Evolutionary conservation across 805 yeast genomes (phyloP).

Genomic region (Zygotorulaspora sp.): DNA sequence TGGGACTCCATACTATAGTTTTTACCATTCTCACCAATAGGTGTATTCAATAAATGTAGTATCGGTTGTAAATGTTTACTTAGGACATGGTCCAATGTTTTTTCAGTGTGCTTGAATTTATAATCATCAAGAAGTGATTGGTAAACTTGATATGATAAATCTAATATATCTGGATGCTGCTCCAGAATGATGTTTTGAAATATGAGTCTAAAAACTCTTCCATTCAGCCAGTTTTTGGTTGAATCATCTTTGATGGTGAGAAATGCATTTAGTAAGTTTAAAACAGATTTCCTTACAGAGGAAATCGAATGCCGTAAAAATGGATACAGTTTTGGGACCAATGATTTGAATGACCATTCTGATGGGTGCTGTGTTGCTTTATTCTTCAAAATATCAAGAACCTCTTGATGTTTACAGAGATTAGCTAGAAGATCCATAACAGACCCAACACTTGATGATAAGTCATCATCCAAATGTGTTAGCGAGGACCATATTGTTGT

Average conservation of each 20-base stretch:
- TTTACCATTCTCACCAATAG: constrained; percentile 88
- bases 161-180: constrained; percentile 70
- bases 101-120: constrained; percentile 32
- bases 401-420: constrained; percentile 76
- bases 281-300: constrained; percentile 83
- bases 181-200: constrained; percentile 87
- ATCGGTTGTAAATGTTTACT: constrained; percentile 55
- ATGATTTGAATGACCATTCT: constrained; percentile 56
- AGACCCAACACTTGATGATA: constrained; percentile 91
- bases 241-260: constrained; percentile 50
- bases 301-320: constrained; percentile 90
- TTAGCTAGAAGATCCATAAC: constrained; percentile 92
- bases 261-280: constrained; percentile 76
- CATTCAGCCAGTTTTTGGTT: constrained; percentile 69
- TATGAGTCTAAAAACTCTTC: constrained; percentile 64
- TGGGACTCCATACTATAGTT: constrained; percentile 77
- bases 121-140: constrained; percentile 49
- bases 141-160: constrained; percentile 61
- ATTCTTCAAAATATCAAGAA: constrained; percentile 63
- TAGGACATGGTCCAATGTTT: constrained; percentile 50
- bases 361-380: constrained; percentile 48
- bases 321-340: constrained; percentile 90
- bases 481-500: constrained; percentile 88
- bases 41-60: constrained; percentile 74
- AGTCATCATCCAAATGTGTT: constrained; percentile 80